Evolutionary conservation across 2,329 filamentous ascomycete genomes (phyloP), one percentile per base, ranked within the genome.

Genomic region (Chaetomiaceae sp.): DNA sequence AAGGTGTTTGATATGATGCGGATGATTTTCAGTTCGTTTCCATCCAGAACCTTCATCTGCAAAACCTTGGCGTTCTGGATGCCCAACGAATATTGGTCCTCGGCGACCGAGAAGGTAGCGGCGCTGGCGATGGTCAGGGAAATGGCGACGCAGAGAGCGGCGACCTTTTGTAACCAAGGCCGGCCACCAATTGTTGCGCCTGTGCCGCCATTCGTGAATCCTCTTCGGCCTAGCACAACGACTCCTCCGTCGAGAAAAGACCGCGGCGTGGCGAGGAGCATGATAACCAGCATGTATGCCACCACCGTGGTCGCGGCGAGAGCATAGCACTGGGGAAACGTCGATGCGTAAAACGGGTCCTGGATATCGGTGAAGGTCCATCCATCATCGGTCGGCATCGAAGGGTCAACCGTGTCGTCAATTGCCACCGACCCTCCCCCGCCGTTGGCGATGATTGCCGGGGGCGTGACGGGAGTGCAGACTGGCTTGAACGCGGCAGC

Each of bases 1-100:
- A 97, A 97, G 1, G 93, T 91, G 68, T 96, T 90, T 16, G 92
- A 97, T 57, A 99, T 89, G 59, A 97, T 82, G 58, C 91, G 86
- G 53, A 95, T 92, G 53, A 95, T 81, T 60, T 93, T 89, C 58
- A 99, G 85, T 66, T 96, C 87, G 55, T 86, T 80, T 48, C 90
- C 89, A 51, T 85, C 85, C 57, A 96, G 82, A 14, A 99, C 92
- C 62, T 87, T 76, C 41, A 82, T 74, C 56, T 93, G 89, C 60
- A 99, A 70, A 44, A 78, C 76, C 59, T 77, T 76, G 19, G 89
- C 90, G 64, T 96, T 89, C 71, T 90, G 89, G 61, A 83, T 85
- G 27, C 90, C 90, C 62, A 75, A 76, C 5, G 79, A 70, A 66
- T 97, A 97, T 68, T 97, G 92, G 45, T 77, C 65, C 65, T 92